These are phyloP conservation scores for Agaricus subrufescens DNA, from an alignment of 768 basidiomycete species.

Conservation along the genomic window DNA sequence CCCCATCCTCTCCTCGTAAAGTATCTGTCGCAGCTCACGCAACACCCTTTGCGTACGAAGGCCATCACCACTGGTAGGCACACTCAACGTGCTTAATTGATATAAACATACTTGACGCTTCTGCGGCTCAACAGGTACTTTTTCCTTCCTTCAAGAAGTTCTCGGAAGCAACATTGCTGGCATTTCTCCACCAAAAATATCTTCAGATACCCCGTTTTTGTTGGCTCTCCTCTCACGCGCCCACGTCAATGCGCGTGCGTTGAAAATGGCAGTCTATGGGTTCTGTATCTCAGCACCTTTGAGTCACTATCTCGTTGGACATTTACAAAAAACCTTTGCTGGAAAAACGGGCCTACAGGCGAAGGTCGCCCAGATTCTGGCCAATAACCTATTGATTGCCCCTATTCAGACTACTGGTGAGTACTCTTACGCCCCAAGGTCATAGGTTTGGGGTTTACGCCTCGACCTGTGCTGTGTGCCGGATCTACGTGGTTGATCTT, in stretches of 20 bases:
- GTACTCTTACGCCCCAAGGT: slow-evolving; percentile 15
- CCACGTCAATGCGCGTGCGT: slow-evolving; percentile 63
- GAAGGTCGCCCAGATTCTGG: slow-evolving; percentile 68
- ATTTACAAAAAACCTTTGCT: slow-evolving; percentile 71
- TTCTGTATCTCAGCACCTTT: slow-evolving; percentile 81
- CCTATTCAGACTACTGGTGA: slow-evolving; percentile 69
- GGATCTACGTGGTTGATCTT: background rate
- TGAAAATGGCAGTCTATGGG: slow-evolving; percentile 85
- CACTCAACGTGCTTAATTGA: background rate
- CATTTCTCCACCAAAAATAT: slow-evolving; percentile 40
- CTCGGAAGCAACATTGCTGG: slow-evolving; percentile 71
- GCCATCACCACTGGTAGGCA: slow-evolving; percentile 63
- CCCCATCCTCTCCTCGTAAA: slow-evolving; percentile 52
- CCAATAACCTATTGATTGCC: slow-evolving; percentile 70
- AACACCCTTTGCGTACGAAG: slow-evolving; percentile 77
- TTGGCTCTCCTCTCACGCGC: slow-evolving; percentile 47
- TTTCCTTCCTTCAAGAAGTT: slow-evolving; percentile 76
- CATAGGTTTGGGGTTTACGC: too few species aligned
- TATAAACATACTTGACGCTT: background rate
- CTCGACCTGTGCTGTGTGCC: background rate
- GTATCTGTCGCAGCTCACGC: slow-evolving; percentile 65
- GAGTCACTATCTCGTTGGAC: slow-evolving; percentile 67
- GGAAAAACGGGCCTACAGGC: slow-evolving; percentile 63
- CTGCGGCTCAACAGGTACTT: slow-evolving; percentile 28
- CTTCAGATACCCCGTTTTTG: slow-evolving; percentile 51